phyloP scores from a whole-genome alignment of 2,329 filamentous ascomycete species.

The Fusarium sp. region DNA sequence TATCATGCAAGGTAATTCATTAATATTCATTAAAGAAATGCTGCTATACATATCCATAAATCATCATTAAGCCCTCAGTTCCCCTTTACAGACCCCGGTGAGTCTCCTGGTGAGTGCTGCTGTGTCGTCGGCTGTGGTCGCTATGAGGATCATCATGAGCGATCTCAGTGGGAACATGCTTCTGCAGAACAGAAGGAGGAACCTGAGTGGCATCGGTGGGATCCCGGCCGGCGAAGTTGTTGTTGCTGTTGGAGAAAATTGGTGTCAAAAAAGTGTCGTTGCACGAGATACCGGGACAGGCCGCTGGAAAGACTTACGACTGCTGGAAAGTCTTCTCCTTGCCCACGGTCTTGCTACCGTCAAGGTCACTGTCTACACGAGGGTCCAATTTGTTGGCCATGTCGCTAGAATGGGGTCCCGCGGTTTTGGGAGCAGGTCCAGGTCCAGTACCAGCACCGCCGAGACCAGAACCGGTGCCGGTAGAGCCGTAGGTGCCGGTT shows the following conservation, averaged over 20 bases:
- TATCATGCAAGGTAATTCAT: constrained; percentile 8
- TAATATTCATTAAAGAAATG: constrained; percentile 25
- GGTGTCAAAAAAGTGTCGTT: constrained; percentile 23
- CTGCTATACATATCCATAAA: constrained; percentile 34
- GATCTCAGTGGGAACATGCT: constrained; percentile 57
- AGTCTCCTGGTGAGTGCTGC: constrained; percentile 58
- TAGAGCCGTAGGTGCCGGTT: constrained; percentile 12
- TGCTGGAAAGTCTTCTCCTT: constrained; percentile 59
- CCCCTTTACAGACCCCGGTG: constrained; percentile 56
- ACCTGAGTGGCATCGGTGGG: constrained; percentile 67
- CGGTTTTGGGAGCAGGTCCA: constrained; percentile 44
- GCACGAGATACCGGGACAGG: not conserved
- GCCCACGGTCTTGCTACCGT: constrained; percentile 57
- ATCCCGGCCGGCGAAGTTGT: constrained; percentile 48
- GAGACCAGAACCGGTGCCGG: constrained; percentile 20
- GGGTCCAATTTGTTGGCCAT: constrained; percentile 63
- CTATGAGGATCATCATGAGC: constrained; percentile 56
- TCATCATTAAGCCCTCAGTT: constrained; percentile 4
- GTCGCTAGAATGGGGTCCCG: constrained; percentile 59
- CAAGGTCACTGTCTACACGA: constrained; percentile 63
- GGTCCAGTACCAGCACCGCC: constrained; percentile 25
- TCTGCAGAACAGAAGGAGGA: constrained; percentile 62
- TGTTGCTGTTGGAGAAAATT: constrained; percentile 19
- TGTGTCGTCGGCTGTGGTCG: constrained; percentile 58
- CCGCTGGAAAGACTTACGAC: constrained; percentile 47